Base-by-base conservation (phyloP, 305 asterid species). In the Fraxinus floribunda region DNA sequence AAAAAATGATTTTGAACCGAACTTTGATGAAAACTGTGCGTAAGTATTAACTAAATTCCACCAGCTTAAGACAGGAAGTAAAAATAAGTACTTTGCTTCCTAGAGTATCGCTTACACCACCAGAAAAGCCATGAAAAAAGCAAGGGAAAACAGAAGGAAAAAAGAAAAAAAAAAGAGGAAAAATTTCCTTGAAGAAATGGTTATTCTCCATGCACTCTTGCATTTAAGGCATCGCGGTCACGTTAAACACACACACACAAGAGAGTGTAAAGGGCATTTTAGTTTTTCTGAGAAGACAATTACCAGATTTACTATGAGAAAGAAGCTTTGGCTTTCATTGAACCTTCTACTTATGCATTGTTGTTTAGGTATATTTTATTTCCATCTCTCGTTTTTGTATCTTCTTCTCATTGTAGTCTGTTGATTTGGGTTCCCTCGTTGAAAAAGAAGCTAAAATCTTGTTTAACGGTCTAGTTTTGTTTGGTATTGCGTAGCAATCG, bases 161-260 rank as follows among this genome's bases (percentile, higher is more conserved):
- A 68, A 13, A 3, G 0, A 4, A 46, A 3, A 66, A 71, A 68
- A 75, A 76, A 26, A 62, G 18, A 71, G 76, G 77, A 83, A 84
- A 87, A 85, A 81, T 88, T 83, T 13, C 18, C 66, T 79, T 77
- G 78, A 88, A 88, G 92, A 82, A 88, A 88, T 78, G 79, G 60
- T 41, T 77, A 85, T 90, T 88, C 90, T 83, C 64, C 71, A 7
- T 30, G 16, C 66, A 49, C 75, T 75, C 26, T 66, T 36, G 78
- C 78, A 82, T 81, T 81, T 85, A 75, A 78, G 34, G 71, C 6
- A 29, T 52, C 88, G 5, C 57, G 6, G 6, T 46, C 57, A 52
- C 62, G 4, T 49, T 15, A 49, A 49, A 29, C 79, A 66, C 72
- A 38, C 81, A 41, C 20, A 30, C 2, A 13, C 39, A 2, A 0